Evolutionary conservation across 345 rosid genomes (phyloP).

Genomic region (Carallia brachiata): DNA sequence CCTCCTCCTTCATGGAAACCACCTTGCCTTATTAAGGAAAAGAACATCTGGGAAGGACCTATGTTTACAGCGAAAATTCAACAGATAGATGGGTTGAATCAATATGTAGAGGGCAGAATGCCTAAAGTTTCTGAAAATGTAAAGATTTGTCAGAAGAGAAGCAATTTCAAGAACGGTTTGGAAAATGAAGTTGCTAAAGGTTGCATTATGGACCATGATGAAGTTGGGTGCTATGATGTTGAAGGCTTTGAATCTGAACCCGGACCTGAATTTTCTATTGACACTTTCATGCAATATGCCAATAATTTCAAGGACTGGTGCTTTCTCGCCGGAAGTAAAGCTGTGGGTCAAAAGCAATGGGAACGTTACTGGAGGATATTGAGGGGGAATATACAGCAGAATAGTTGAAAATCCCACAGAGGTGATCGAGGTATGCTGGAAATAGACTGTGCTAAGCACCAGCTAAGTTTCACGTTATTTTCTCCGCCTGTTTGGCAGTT

Average conservation of each 20-base stretch:
- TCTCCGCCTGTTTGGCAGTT: slow-evolving; percentile 5
- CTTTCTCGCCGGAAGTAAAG: slow-evolving; percentile 32
- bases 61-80: slow-evolving; percentile 46
- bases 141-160: slow-evolving; percentile 16
- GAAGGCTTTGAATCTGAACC: slow-evolving; percentile 25
- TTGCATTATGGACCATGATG: slow-evolving; percentile 18
- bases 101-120: slow-evolving; percentile 22
- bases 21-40: slow-evolving; percentile 47
- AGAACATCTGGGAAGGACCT: slow-evolving; percentile 46
- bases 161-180: slow-evolving; percentile 11
- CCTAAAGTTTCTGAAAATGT: slow-evolving; percentile 21
- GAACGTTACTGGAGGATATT: slow-evolving; percentile 43
- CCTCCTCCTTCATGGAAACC: slow-evolving; percentile 80
- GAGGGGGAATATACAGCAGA: slow-evolving; percentile 55
- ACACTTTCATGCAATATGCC: slow-evolving; percentile 47
- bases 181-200: slow-evolving; percentile 21
- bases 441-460: not conserved
- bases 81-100: slow-evolving; percentile 39
- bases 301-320: slow-evolving; percentile 44
- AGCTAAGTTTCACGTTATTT: slow-evolving; percentile 3
- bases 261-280: slow-evolving; percentile 48
- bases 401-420: slow-evolving; percentile 52
- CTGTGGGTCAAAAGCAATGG: slow-evolving; percentile 17
- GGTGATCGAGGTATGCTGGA: slow-evolving; percentile 51
- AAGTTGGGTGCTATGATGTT: slow-evolving; percentile 26